Evolutionary conservation across 2,329 filamentous ascomycete species (phyloP), one percentile per base, ranked within the genome.

Genomic region (Chrysosporium keratinophilum): DNA sequence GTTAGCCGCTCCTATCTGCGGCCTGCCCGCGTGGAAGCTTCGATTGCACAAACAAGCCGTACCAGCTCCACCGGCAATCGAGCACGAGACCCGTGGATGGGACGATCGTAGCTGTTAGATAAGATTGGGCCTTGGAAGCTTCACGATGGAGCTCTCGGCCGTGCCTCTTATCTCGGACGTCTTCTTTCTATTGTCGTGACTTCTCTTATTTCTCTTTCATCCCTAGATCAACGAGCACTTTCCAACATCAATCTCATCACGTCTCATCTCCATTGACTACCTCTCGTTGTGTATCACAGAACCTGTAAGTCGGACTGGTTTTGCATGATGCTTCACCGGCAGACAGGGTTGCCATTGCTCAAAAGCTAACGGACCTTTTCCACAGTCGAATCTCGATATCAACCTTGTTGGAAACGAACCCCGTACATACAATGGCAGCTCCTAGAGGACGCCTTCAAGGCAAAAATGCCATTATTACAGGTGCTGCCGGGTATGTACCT

Each of bases 401-500:
- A 37, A 7, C 14, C 20, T 12, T 34, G 5, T 35, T 34, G 31
- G 19, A 15, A 34, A 46, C 17, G 5, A 10, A 34, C 11, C 31
- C 20, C 44, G 11, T 15, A 10, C 33, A 31, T 15, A 49, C 43
- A 47, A 45, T 49, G 41, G 52, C 60, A 47, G 54, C 56, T 48
- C 55, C 58, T 9, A 57, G 59, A 61, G 67, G 67, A 60, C 78
- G 81, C 63, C 74, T 85, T 52, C 74, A 78, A 59, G 80, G 80
- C 68, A 85, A 84, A 71, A 84, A 82, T 71, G 79, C 79, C 67
- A 75, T 95, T 67, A 79, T 95, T 71, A 95, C 88, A 52, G 88
- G 88, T 65, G 88, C 85, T 60, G 88, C 83, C 64, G 87, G 88
- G 88, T 94, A 79, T 71, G 82, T 74, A 45, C 54, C 42, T 44